Evolutionary conservation across 352 stramenopile species (phyloP).

Genomic region (Phytophthora ramorum): DNA sequence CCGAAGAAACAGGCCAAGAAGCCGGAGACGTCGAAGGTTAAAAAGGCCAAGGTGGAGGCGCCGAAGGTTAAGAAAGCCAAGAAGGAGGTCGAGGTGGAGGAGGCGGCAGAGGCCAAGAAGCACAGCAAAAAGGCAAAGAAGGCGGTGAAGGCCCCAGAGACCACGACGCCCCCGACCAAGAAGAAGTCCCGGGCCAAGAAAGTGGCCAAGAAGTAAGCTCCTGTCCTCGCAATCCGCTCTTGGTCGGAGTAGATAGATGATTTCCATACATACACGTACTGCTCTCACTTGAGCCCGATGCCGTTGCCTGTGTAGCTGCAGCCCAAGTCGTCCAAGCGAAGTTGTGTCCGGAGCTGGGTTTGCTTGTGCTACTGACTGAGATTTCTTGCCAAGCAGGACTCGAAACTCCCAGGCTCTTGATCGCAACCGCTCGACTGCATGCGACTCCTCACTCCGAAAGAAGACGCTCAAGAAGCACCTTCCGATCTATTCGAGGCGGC

Average conservation of each 20-base stretch:
- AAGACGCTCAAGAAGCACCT: slow-evolving; percentile 4
- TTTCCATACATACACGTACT: slow-evolving; percentile 44
- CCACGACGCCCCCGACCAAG: slow-evolving; percentile 6
- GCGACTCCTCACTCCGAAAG: slow-evolving; percentile 26
- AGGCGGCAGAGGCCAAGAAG: slow-evolving; percentile 22
- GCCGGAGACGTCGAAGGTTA: slow-evolving; percentile 12
- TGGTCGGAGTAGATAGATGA: slow-evolving; percentile 41
- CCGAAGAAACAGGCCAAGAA: slow-evolving; percentile 38
- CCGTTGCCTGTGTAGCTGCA: background rate
- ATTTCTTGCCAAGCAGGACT: slow-evolving; percentile 8
- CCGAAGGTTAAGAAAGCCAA: slow-evolving; percentile 39
- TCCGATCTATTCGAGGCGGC: background rate
- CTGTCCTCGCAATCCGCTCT: slow-evolving; percentile 11
- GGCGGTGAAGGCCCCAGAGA: background rate
- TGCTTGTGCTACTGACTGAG: background rate
- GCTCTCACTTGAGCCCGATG: slow-evolving; percentile 16
- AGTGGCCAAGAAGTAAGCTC: slow-evolving; percentile 38
- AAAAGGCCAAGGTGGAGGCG: slow-evolving; percentile 11
- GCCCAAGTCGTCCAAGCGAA: background rate
- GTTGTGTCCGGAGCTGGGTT: background rate
- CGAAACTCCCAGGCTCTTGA: slow-evolving; percentile 18
- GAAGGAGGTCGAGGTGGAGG: slow-evolving; percentile 41
- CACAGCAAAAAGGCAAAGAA: slow-evolving; percentile 24
- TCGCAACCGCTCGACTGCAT: background rate
- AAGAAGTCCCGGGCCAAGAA: slow-evolving; percentile 35